Base-by-base conservation (phyloP, 1,284 basidiomycete genomes). In the Termitomyces sp. region DNA sequence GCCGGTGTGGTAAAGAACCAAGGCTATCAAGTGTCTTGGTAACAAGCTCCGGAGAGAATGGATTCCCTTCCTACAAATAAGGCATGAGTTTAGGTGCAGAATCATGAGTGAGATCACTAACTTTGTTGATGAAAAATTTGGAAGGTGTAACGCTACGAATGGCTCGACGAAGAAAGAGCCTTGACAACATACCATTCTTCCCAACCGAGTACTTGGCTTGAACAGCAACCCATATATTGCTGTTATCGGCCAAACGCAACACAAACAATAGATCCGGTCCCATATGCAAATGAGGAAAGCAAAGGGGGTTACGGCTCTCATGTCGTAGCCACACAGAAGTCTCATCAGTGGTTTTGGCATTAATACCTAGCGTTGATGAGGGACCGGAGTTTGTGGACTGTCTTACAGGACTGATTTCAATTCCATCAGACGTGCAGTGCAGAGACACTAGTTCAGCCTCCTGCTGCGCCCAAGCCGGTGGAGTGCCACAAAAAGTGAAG, bases 231-330 rank as follows among this genome's bases (percentile, higher is more conserved):
- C 73, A 75, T 17, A 75, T 65, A 0, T 62, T 52, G 1, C 66
- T 62, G 7, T 62, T 65, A 43, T 73, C 70, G 4, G 60, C 60
- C 6, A 75, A 62, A 26, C 60, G 60, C 15, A 75, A 53, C 0
- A 72, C 63, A 30, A 75, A 73, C 10, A 75, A 42, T 5, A 73
- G 56, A 55, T 75, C 73, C 1, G 73, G 73, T 1, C 73, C 72
- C 72, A 75, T 73, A 1, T 63, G 62, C 2, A 47, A 57, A 43
- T 71, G 67, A 2, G 73, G 73, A 53, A 75, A 75, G 46, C 71
- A 73, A 15, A 74, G 62, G 1, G 71, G 67, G 1, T 66, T 55
- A 19, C 64, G 57, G 1, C 48, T 61, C 1, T 47, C 43, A 45
- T 71, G 69, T 1, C 57, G 53, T 6, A 75, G 59, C 72, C 72